Base-by-base conservation (phyloP, 2,329 filamentous ascomycete genomes). In the Drechslerella coelobrocha region DNA sequence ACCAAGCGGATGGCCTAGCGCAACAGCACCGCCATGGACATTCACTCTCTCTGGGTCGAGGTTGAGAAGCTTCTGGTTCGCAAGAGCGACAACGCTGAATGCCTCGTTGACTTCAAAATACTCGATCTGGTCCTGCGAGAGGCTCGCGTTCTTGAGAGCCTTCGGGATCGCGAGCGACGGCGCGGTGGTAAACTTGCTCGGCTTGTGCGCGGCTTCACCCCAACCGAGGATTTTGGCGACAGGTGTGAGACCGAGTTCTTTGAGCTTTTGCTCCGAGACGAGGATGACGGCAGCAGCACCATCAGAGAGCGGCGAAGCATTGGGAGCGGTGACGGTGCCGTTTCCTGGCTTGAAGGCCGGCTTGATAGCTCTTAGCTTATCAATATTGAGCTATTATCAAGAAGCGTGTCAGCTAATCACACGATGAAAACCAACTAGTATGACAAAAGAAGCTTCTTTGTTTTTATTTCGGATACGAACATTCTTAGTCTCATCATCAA, bases 81-180 rank as follows among this genome's bases (percentile, higher is more conserved):
- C 92, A 56, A 99, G 85, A 39, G 94, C 91, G 73, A 99, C 94
- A 53, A 96, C 94, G 73, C 90, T 94, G 84, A 99, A 99, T 43
- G 94, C 94, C 84, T 99, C 94, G 84, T 99, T 99, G 84, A 99
- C 97, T 84, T 99, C 94, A 80, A 94, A 99, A 76, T 87, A 94
- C 77, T 97, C 93, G 66, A 99, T 84, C 68, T 90, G 84, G 73
- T 88, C 86, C 75, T 88, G 84, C 63, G 86, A 85, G 73, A 99
- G 82, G 73, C 90, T 90, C 72, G 94, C 94, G 81, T 99, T 93
- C 84, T 93, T 92, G 78, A 99, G 86, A 66, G 94, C 94, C 84
- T 97, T 99, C 79, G 94, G 94, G 76, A 99, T 95, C 74, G 94
- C 94, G 62, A 97, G 86, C 19, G 94, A 86, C 8, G 94, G 94